Evolutionary conservation across 208 protist genomes (phyloP).

Genomic region (Herpetomonas tarakana): DNA sequence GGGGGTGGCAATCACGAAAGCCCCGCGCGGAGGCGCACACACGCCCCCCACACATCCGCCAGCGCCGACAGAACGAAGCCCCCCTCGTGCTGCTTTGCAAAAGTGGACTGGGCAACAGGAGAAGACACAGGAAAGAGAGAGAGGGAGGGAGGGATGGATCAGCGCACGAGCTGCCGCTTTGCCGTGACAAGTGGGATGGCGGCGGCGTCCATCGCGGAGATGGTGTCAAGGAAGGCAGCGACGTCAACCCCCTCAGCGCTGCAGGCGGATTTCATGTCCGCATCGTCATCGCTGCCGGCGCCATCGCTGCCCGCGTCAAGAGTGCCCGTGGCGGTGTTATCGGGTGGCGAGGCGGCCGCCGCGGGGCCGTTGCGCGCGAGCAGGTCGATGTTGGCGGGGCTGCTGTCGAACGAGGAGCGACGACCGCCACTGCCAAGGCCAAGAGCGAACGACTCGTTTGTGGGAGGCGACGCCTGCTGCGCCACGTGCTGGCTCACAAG

Average conservation of each 20-base stretch:
- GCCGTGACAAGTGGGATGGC: neutral
- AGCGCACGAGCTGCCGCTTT: conserved; percentile 5
- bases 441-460: conserved; percentile 11
- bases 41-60: too few species aligned
- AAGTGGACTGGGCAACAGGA: too few species aligned
- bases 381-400: too few species aligned
- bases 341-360: too few species aligned
- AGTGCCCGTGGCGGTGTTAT: too few species aligned
- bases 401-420: too few species aligned
- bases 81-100: too few species aligned
- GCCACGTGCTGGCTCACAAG: conserved; percentile 15
- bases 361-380: too few species aligned
- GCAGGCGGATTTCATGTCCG: neutral
- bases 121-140: conserved; percentile 9
- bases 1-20: too few species aligned
- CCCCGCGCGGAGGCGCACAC: too few species aligned
- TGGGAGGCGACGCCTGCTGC: neutral
- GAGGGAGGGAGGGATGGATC: conserved; percentile 4
- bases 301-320: conserved; percentile 7
- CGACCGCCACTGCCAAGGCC: too few species aligned
- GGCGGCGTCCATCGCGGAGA: conserved; percentile 7
- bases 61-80: too few species aligned
- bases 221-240: neutral
- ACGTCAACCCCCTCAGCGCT: neutral
- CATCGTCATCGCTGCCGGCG: neutral